A percentile compares a stretch with the other conserved stretches of the same genome.
Evolutionary conservation across 192 early-diverging fungal genomes (phyloP).

Genomic region (Backusella sp.): DNA sequence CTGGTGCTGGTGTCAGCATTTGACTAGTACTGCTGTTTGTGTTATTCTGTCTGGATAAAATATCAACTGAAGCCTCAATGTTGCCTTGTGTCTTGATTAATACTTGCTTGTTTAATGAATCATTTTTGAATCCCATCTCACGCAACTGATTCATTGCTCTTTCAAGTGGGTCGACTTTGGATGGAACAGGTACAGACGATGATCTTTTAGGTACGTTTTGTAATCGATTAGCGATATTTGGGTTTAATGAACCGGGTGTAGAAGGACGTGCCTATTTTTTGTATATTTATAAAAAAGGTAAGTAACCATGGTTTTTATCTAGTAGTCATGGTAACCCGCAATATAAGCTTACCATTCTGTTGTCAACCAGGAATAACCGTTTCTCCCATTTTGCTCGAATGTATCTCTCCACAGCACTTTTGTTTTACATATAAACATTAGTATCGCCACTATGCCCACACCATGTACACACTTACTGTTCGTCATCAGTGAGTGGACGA

Average conservation of each 20-base stretch:
- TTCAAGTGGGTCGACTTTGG: not conserved
- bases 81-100: slow-evolving; percentile 70
- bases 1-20: not conserved
- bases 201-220: slow-evolving; percentile 22
- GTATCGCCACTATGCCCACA: not conserved
- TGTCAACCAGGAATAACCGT: slow-evolving; percentile 34
- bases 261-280: slow-evolving; percentile 1
- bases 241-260: not conserved
- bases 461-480: slow-evolving; percentile 38
- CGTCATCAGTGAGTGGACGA: slow-evolving; percentile 58
- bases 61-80: slow-evolving; percentile 71
- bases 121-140: slow-evolving; percentile 87
- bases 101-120: slow-evolving; percentile 61
- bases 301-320: not conserved
- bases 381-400: slow-evolving; percentile 94
- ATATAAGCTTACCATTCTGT: slow-evolving; percentile 7
- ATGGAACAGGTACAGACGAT: slow-evolving; percentile 24
- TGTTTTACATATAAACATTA: not conserved
- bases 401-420: slow-evolving; percentile 81
- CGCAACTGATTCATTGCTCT: slow-evolving; percentile 37
- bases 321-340: not conserved
- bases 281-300: slow-evolving; percentile 1
- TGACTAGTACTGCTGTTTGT: not conserved
- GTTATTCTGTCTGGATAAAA: slow-evolving; percentile 52
- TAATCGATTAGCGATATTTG: slow-evolving; percentile 8